Evolutionary conservation across 345 rosid genomes (phyloP).

Genomic region (Rhizophora mangle): DNA sequence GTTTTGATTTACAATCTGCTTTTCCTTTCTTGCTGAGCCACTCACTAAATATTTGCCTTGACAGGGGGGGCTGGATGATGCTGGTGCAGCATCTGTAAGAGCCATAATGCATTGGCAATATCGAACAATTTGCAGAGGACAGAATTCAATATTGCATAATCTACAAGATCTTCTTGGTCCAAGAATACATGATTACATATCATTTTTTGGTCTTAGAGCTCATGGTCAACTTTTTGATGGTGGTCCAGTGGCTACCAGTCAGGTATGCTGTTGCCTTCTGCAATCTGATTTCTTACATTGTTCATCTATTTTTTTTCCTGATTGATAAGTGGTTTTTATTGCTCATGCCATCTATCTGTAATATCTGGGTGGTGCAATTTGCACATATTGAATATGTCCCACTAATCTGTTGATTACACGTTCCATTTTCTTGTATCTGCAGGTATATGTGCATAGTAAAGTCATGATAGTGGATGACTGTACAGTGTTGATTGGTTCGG

Average conservation of each 20-base stretch:
- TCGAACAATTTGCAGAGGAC: slow-evolving; percentile 95
- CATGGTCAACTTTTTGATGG: slow-evolving; percentile 77
- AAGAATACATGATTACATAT: slow-evolving; percentile 70
- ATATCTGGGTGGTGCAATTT: background rate
- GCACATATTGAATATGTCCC: background rate
- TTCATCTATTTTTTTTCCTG: too few species aligned
- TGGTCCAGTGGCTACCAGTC: slow-evolving; percentile 92
- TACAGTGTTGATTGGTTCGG: slow-evolving; percentile 75
- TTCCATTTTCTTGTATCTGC: slow-evolving; percentile 23
- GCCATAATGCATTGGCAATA: slow-evolving; percentile 99
- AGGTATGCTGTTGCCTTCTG: slow-evolving; percentile 41
- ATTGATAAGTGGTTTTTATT: background rate
- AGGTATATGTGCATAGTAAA: slow-evolving; percentile 98
- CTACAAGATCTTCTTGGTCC: slow-evolving; percentile 73
- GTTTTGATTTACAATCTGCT: slow-evolving; percentile 13
- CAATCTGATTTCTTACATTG: background rate
- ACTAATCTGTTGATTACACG: too few species aligned
- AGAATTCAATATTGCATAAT: slow-evolving; percentile 76
- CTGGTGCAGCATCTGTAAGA: slow-evolving; percentile 97
- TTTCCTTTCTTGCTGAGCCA: background rate
- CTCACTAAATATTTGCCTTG: slow-evolving; percentile 17
- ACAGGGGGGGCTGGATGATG: slow-evolving; percentile 97
- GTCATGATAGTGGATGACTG: slow-evolving; percentile 85
- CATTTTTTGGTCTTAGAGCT: slow-evolving; percentile 92
- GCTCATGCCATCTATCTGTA: background rate